Evolutionary conservation across 2,329 filamentous ascomycete species (phyloP).

Genomic region (Nemania diffusa): DNA sequence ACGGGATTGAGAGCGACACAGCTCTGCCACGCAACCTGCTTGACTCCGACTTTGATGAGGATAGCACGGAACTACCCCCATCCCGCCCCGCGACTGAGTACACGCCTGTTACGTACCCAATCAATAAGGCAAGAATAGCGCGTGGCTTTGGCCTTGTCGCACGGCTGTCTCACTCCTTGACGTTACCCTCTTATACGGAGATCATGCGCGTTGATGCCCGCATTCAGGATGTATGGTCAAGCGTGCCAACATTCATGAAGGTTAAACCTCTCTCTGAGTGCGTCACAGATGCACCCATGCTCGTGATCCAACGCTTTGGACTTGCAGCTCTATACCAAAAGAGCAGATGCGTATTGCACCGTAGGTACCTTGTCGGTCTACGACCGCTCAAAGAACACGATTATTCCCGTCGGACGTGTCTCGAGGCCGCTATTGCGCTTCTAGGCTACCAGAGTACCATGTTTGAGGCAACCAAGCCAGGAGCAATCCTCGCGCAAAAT

Average conservation of each 20-base stretch:
- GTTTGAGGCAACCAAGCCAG: constrained; percentile 62
- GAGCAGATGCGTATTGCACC: constrained; percentile 65
- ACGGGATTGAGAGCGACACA: constrained; percentile 71
- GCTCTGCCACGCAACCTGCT: constrained; percentile 69
- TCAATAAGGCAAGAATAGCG: constrained; percentile 61
- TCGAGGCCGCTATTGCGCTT: constrained; percentile 61
- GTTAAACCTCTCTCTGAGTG: constrained; percentile 60
- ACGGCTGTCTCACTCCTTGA: constrained; percentile 60
- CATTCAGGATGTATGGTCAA: constrained; percentile 58
- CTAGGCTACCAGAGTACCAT: constrained; percentile 60
- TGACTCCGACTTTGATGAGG: constrained; percentile 72
- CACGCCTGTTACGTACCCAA: constrained; percentile 67
- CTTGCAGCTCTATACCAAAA: constrained; percentile 65
- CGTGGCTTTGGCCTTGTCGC: constrained; percentile 62
- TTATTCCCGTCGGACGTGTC: constrained; percentile 62
- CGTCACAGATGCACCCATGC: constrained; percentile 58
- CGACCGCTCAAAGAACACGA: constrained; percentile 57
- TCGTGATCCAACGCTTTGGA: constrained; percentile 64
- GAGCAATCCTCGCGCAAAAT: constrained; percentile 62
- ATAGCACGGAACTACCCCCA: constrained; percentile 64
- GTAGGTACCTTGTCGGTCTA: constrained; percentile 61
- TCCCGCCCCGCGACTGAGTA: constrained; percentile 67
- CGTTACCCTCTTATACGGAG: constrained; percentile 59
- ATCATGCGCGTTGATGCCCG: constrained; percentile 60
- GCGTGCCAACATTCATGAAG: constrained; percentile 61